phyloP scores from a whole-genome alignment of 176 grass and related monocot species.

The Zea luxurians region DNA sequence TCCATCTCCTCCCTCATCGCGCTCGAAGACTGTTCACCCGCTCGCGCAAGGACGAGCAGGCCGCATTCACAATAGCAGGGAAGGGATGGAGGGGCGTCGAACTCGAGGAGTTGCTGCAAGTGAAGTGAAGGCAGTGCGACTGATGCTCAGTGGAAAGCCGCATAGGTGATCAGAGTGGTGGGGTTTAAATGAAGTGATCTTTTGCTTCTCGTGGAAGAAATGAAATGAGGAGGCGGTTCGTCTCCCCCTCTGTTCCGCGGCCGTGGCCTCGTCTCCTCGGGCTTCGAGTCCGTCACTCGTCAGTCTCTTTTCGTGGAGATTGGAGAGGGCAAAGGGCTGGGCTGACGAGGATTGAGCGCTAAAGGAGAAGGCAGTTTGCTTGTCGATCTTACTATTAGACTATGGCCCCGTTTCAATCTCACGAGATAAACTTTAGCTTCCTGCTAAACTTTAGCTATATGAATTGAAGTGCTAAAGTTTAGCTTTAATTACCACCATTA shows the following conservation, averaged over 20 bases:
- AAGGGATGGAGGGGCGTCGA: not conserved
- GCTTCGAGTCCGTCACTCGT: not conserved
- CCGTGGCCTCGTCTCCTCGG: not conserved
- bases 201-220: constrained; percentile 31
- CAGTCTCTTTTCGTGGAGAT: not conserved
- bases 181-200: not conserved
- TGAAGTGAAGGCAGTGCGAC: not conserved
- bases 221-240: not conserved
- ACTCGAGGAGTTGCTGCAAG: constrained; percentile 4
- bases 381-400: not conserved
- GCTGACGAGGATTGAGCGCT: not conserved
- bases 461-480: too few species aligned
- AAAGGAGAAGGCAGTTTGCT: not conserved
- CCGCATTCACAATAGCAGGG: not conserved
- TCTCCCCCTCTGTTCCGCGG: not conserved
- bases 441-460: too few species aligned
- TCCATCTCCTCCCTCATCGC: constrained; percentile 31
- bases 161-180: not conserved
- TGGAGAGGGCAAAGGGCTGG: not conserved
- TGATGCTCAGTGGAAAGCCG: not conserved
- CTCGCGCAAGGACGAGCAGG: constrained; percentile 21
- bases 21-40: not conserved
- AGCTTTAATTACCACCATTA: too few species aligned
- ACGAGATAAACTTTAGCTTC: too few species aligned
- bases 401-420: too few species aligned